phyloP scores from a whole-genome alignment of 164 flowering plant species.

The Dillenia turbinata region DNA sequence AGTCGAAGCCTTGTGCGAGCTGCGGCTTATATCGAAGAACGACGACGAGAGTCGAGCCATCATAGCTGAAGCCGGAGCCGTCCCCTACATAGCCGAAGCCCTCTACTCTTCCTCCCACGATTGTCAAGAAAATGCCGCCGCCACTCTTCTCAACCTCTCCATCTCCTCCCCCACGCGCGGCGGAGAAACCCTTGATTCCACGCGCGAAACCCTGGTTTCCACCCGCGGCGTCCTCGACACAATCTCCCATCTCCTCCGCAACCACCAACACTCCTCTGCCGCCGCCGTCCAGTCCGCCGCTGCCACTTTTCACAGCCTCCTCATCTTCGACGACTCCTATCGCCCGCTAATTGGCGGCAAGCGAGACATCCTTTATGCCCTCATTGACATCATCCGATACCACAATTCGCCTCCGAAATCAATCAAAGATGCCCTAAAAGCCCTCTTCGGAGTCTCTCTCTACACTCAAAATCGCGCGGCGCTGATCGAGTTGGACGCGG shows the following conservation, averaged over 20 bases:
- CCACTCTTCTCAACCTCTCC: slow-evolving; percentile 83
- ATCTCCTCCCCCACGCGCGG: slow-evolving; percentile 24
- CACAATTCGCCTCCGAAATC: slow-evolving; percentile 49
- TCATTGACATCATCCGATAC: slow-evolving; percentile 40
- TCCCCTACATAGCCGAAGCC: slow-evolving; percentile 56
- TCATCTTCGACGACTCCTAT: slow-evolving; percentile 39
- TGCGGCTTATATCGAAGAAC: slow-evolving; percentile 70
- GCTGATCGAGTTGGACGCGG: slow-evolving; percentile 60
- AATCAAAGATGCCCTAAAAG: slow-evolving; percentile 73
- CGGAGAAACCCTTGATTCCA: background rate
- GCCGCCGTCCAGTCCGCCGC: slow-evolving; percentile 63
- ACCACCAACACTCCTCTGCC: slow-evolving; percentile 34
- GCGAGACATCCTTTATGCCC: slow-evolving; percentile 65
- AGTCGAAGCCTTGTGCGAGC: slow-evolving; percentile 61
- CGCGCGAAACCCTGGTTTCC: slow-evolving; percentile 54
- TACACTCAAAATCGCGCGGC: slow-evolving; percentile 51
- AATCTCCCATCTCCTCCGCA: slow-evolving; percentile 60
- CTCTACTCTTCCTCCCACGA: slow-evolving; percentile 45
- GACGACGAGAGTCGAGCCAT: slow-evolving; percentile 62
- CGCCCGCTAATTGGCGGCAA: slow-evolving; percentile 79
- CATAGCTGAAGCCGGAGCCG: slow-evolving; percentile 65
- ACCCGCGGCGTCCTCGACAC: slow-evolving; percentile 84
- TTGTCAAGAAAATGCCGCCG: slow-evolving; percentile 78
- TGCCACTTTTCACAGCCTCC: slow-evolving; percentile 69
- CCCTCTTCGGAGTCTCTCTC: slow-evolving; percentile 69